Evolutionary conservation across 176 grass and related monocot genomes (phyloP).

Genomic region (Luzula sylvatica): DNA sequence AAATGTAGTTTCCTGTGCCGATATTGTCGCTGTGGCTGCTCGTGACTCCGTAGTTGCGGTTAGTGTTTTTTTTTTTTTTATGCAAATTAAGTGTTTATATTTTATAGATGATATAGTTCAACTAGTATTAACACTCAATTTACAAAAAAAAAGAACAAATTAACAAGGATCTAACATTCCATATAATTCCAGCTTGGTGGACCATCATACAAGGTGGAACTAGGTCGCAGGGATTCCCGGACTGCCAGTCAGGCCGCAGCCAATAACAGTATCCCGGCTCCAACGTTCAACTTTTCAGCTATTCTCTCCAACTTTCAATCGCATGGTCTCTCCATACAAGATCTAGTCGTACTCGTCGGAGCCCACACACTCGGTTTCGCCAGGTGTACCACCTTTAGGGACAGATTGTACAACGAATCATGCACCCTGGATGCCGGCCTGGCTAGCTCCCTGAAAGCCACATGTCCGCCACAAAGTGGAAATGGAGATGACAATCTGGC

Average conservation of each 20-base stretch:
- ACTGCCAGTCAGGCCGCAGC: slow-evolving; percentile 60
- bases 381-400: slow-evolving; percentile 46
- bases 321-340: slow-evolving; percentile 40
- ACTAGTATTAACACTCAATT: no score
- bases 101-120: no score
- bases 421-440: slow-evolving; percentile 35
- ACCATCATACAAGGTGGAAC: slow-evolving; percentile 40
- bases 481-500: slow-evolving; percentile 42
- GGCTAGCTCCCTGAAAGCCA: slow-evolving; percentile 21
- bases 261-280: slow-evolving; percentile 49
- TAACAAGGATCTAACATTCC: no score
- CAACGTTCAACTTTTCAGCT: slow-evolving; percentile 28
- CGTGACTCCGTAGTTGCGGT: slow-evolving; percentile 67
- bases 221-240: slow-evolving; percentile 50
- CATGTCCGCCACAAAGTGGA: slow-evolving; percentile 27
- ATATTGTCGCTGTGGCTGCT: slow-evolving; percentile 51
- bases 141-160: neutral
- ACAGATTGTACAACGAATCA: slow-evolving; percentile 72
- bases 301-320: slow-evolving; percentile 50
- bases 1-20: slow-evolving; percentile 65
- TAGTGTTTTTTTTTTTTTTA: slow-evolving; percentile 4
- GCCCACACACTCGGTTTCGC: slow-evolving; percentile 69
- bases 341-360: slow-evolving; percentile 63
- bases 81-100: neutral
- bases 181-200: slow-evolving; percentile 44